Evolutionary conservation across 2,329 filamentous ascomycete genomes (phyloP).

Genomic region (Aspergillus terreus): DNA sequence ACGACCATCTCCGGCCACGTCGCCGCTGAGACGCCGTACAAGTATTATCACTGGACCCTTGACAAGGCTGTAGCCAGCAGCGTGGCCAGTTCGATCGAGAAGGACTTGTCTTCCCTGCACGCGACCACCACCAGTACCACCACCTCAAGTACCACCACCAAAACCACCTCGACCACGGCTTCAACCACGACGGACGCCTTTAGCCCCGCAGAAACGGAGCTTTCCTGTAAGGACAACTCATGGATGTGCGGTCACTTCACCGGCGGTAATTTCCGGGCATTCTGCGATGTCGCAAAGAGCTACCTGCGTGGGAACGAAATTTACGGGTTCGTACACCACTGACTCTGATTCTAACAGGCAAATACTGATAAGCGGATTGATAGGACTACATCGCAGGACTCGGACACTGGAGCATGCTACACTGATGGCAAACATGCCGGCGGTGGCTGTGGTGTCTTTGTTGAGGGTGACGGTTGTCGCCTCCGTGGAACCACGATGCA

Average conservation of each 20-base stretch:
- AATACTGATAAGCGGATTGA: not conserved
- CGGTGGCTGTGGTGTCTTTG: constrained; percentile 10
- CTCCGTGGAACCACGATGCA: not conserved
- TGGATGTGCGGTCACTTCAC: not conserved
- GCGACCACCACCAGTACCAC: not conserved
- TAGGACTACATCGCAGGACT: not conserved
- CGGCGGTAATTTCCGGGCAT: constrained; percentile 1
- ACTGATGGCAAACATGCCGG: constrained; percentile 7
- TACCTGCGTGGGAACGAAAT: not conserved
- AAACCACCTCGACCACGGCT: not conserved
- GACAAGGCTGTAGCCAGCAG: not conserved
- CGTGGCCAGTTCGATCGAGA: not conserved
- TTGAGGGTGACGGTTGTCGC: constrained; percentile 7
- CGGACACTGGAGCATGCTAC: constrained; percentile 4
- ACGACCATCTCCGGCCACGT: constrained; percentile 6
- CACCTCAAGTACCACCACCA: constrained; percentile 2
- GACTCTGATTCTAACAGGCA: not conserved
- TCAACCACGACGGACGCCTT: not conserved
- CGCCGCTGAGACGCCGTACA: not conserved
- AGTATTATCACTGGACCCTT: not conserved
- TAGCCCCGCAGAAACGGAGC: too few relatives aligned
- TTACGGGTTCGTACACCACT: constrained; percentile 4
- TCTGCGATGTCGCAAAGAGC: constrained; percentile 10
- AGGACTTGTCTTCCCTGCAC: not conserved
- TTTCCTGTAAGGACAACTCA: not conserved